Percentiles rank a stretch among this genome's conserved stretches.
phyloP scores from a whole-genome alignment of 305 asterid genomes.

The Solanum hybrid region DNA sequence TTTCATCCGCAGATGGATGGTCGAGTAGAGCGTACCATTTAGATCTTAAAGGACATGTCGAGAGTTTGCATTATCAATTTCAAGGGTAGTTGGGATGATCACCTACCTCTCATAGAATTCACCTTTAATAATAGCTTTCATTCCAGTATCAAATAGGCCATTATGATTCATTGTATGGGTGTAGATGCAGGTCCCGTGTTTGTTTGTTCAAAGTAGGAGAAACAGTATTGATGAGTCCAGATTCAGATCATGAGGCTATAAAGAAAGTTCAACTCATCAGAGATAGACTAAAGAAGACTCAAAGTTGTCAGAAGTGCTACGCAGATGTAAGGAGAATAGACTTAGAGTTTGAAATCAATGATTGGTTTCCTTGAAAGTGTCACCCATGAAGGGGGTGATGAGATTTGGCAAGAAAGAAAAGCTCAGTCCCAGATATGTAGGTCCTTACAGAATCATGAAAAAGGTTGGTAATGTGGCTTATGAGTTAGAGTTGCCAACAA shows the following conservation, averaged over 20 bases:
- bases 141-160: background rate
- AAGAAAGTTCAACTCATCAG: too few relatives aligned
- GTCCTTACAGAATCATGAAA: background rate
- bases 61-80: too few relatives aligned
- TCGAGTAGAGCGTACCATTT: background rate
- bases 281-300: background rate
- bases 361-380: background rate
- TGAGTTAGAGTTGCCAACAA: too few relatives aligned
- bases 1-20: background rate
- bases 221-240: too few relatives aligned
- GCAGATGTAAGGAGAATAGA: background rate
- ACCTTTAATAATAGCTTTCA: background rate
- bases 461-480: background rate
- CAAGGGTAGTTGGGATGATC: background rate
- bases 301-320: rapidly evolving
- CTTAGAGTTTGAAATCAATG: background rate
- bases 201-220: background rate
- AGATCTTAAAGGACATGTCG: background rate
- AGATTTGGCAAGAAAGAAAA: too few relatives aligned
- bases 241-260: background rate
- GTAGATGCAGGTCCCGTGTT: too few relatives aligned
- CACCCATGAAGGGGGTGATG: background rate
- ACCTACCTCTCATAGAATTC: background rate
- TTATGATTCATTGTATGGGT: background rate
- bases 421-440: too few relatives aligned